Conservation (phyloP, 2,329 filamentous ascomycete genomes). For the Colletotrichum incanum region DNA sequence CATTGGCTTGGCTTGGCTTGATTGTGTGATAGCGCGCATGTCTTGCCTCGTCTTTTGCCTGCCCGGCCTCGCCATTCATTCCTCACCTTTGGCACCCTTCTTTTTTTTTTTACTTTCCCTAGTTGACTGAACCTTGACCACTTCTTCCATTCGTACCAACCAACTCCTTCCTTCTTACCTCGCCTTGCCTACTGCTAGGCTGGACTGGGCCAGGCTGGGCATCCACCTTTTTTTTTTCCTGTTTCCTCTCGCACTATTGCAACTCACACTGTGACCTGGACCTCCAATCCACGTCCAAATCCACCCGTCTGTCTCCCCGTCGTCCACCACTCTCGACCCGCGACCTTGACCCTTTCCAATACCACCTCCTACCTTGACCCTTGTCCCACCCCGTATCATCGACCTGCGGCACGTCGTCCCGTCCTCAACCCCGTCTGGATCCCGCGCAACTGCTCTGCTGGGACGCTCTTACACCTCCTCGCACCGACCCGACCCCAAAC, state of each 20-base stretch:
- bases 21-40: conserved; percentile 1
- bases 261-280: conserved; percentile 13
- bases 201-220: conserved; percentile 22
- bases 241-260: not conserved
- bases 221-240: conserved; percentile 10
- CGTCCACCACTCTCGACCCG: conserved; percentile 32
- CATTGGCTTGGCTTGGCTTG: conserved; percentile 6
- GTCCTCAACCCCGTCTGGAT: conserved; percentile 41
- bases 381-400: conserved; percentile 42
- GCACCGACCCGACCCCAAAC: conserved; percentile 26
- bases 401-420: conserved; percentile 43
- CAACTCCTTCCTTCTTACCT: conserved; percentile 14
- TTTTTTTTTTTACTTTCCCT: conserved; percentile 1
- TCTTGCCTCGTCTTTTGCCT: conserved; percentile 20
- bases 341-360: conserved; percentile 34
- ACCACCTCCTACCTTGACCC: conserved; percentile 42
- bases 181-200: not conserved
- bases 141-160: not conserved
- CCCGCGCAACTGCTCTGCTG: conserved; percentile 37
- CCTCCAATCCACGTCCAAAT: conserved; percentile 21
- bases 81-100: not conserved
- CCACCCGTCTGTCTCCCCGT: conserved; percentile 27
- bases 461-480: conserved; percentile 26
- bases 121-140: not conserved
- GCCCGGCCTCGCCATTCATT: conserved; percentile 17